Evolutionary conservation across 2,329 filamentous ascomycete genomes (phyloP).

Genomic region (Intubia oerlemansii): DNA sequence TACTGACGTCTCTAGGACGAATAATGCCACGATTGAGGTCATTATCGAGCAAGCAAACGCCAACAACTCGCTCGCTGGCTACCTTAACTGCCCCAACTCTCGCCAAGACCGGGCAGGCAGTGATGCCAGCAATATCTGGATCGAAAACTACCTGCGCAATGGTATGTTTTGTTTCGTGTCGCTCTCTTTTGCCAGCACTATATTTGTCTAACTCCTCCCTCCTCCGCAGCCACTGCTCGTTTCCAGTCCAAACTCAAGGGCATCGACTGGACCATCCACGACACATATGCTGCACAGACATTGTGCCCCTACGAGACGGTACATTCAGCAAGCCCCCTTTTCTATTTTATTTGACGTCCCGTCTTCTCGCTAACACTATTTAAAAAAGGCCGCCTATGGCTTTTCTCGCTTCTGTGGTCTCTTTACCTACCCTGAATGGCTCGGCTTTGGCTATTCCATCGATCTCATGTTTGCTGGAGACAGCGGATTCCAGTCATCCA

Average conservation of each 20-base stretch:
- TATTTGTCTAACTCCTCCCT: constrained; percentile 2
- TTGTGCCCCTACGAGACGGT: constrained; percentile 56
- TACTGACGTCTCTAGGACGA: constrained; percentile 23
- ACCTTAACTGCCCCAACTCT: constrained; percentile 43
- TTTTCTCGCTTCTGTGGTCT: constrained; percentile 55
- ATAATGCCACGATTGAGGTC: constrained; percentile 50
- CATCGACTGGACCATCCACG: constrained; percentile 40
- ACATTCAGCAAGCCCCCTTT: no score
- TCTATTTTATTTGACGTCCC: background rate
- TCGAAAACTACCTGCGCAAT: constrained; percentile 39
- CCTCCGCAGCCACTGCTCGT: constrained; percentile 33
- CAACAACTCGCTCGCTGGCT: constrained; percentile 53
- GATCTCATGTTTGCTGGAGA: constrained; percentile 44
- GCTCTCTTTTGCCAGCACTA: constrained; percentile 3
- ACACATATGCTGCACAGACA: constrained; percentile 46
- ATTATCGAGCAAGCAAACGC: constrained; percentile 41
- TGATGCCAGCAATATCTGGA: constrained; percentile 37
- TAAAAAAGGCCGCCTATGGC: constrained; percentile 38
- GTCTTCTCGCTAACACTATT: background rate
- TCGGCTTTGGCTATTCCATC: constrained; percentile 47
- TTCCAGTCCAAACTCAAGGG: constrained; percentile 31
- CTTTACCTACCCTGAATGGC: constrained; percentile 58
- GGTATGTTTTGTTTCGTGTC: constrained; percentile 16
- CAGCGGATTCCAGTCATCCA: constrained; percentile 40
- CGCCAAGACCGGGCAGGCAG: constrained; percentile 26